phyloP scores from a whole-genome alignment of 2,329 filamentous ascomycete species.

The Albifimbria verrucaria region DNA sequence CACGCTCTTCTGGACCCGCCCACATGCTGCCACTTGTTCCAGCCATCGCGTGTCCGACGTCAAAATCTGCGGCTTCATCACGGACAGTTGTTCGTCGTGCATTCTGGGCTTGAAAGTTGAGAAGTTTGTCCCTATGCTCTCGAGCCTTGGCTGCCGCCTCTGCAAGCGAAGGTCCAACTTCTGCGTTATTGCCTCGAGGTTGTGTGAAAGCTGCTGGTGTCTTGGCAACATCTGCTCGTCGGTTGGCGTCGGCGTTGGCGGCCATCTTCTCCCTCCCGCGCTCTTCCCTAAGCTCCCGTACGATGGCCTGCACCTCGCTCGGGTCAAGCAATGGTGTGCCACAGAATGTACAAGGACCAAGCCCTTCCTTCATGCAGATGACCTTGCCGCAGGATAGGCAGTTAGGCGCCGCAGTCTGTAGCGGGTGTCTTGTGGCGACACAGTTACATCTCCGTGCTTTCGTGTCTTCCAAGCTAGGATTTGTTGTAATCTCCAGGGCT shows the following conservation, averaged over 20 bases:
- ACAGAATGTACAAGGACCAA: slow-evolving; percentile 94
- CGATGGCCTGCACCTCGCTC: slow-evolving; percentile 79
- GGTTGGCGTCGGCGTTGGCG: slow-evolving; percentile 69
- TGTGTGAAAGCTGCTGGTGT: slow-evolving; percentile 58
- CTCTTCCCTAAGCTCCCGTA: slow-evolving; percentile 78
- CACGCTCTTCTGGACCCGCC: slow-evolving; percentile 80
- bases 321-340: slow-evolving; percentile 67
- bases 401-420: slow-evolving; percentile 89
- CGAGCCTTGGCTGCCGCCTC: slow-evolving; percentile 67
- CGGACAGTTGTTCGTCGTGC: slow-evolving; percentile 78
- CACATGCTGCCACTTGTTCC: slow-evolving; percentile 60
- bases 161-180: slow-evolving; percentile 30
- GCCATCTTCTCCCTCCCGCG: slow-evolving; percentile 84
- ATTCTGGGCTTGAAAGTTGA: slow-evolving; percentile 82
- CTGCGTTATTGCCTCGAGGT: slow-evolving; percentile 33
- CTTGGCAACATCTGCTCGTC: slow-evolving; percentile 61
- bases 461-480: slow-evolving; percentile 60
- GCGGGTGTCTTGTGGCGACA: slow-evolving; percentile 80
- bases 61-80: slow-evolving; percentile 73
- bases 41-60: slow-evolving; percentile 42
- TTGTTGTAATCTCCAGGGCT: slow-evolving; percentile 85
- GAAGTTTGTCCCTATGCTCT: slow-evolving; percentile 75
- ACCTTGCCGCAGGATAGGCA: slow-evolving; percentile 92
- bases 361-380: slow-evolving; percentile 87
- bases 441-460: slow-evolving; percentile 76